These are phyloP conservation scores for Massarina eburnea DNA, from an alignment of 2,329 filamentous ascomycete species.

Conservation along the genomic window DNA sequence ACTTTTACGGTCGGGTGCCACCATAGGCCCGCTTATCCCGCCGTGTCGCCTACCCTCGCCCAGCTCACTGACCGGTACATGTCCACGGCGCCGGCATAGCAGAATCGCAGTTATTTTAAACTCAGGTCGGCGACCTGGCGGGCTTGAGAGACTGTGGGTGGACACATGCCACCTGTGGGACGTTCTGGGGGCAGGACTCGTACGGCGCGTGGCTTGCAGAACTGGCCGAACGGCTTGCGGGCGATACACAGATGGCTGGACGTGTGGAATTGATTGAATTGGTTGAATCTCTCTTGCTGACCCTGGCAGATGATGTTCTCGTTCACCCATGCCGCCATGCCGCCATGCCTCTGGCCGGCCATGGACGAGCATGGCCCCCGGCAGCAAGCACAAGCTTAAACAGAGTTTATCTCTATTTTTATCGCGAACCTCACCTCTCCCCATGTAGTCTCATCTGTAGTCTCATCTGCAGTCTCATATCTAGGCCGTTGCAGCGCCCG, in stretches of 20 bases:
- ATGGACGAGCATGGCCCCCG: slow-evolving; percentile 16
- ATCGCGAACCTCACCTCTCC: too few species aligned
- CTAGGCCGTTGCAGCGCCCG: slow-evolving; percentile 18
- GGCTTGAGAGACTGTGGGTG: background rate
- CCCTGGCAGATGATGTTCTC: too few species aligned
- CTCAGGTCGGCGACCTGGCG: slow-evolving; percentile 13
- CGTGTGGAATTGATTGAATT: background rate
- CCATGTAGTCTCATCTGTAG: too few species aligned
- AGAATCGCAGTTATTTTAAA: slow-evolving; percentile 26
- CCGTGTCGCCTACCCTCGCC: slow-evolving; percentile 24
- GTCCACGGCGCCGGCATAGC: slow-evolving; percentile 19
- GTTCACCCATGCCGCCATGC: slow-evolving; percentile 20
- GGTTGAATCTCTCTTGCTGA: slow-evolving; percentile 3
- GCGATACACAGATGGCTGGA: slow-evolving; percentile 2
- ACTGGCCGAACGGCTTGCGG: slow-evolving; percentile 15
- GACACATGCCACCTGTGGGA: slow-evolving; percentile 5
- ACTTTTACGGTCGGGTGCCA: background rate
- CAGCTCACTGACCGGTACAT: slow-evolving; percentile 2
- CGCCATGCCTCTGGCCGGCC: slow-evolving; percentile 10
- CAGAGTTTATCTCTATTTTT: slow-evolving; percentile 38
- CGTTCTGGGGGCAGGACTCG: slow-evolving; percentile 13
- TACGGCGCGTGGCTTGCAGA: slow-evolving; percentile 27
- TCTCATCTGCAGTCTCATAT: slow-evolving; percentile 13
- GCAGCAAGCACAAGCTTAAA: slow-evolving; percentile 23
- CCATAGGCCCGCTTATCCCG: background rate